Evolutionary conservation across 345 rosid genomes (phyloP).

Genomic region (Abelmoschus esculentus): DNA sequence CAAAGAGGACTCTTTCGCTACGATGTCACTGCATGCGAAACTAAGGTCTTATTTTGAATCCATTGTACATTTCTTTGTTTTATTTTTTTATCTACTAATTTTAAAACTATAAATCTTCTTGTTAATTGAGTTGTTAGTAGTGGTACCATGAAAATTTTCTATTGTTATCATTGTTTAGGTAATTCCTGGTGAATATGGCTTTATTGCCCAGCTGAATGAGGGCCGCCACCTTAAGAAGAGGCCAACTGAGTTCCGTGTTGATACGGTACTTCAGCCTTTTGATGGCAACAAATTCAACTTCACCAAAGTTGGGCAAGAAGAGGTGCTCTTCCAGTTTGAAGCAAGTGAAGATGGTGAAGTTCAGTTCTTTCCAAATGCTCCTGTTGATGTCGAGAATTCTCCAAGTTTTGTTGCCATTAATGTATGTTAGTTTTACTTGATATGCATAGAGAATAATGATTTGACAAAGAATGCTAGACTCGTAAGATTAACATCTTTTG

Average conservation of each 20-base stretch:
- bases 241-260: constrained; percentile 90
- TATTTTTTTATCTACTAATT: neutral
- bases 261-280: constrained; percentile 87
- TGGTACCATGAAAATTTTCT: neutral
- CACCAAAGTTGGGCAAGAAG: constrained; percentile 92
- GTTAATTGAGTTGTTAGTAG: neutral
- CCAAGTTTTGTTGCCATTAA: constrained; percentile 89
- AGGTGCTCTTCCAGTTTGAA: constrained; percentile 88
- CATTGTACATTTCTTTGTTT: constrained; percentile 1
- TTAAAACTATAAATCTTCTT: neutral
- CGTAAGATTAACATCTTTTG: neutral
- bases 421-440: constrained; percentile 28
- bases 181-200: constrained; percentile 76
- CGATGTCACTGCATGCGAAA: constrained; percentile 87
- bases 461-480: neutral
- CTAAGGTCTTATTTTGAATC: constrained; percentile 45
- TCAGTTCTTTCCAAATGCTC: constrained; percentile 56
- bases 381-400: constrained; percentile 57
- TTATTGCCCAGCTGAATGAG: constrained; percentile 91
- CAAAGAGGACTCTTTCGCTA: constrained; percentile 92
- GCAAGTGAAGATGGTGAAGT: constrained; percentile 61
- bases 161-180: constrained; percentile 38
- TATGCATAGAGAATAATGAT: neutral
- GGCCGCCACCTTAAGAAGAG: constrained; percentile 95
- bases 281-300: constrained; percentile 89